Conservation (phyloP, 116 monocot genomes). For the Iris pallida region DNA sequence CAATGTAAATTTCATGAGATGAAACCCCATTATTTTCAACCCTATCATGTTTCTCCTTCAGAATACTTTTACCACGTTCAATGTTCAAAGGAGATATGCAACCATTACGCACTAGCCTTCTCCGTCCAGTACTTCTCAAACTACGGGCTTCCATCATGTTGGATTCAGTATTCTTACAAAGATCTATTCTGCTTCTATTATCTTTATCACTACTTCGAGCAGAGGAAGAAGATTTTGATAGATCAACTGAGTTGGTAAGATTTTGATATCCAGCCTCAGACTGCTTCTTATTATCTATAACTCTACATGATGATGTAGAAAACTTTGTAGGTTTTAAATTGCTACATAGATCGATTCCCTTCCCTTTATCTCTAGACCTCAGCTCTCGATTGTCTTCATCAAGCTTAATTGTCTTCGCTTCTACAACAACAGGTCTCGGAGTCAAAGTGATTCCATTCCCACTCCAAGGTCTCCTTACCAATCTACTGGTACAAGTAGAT, state of each 20-base stretch:
- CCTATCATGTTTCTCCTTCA: constrained; percentile 1
- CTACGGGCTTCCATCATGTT: neutral
- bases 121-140: constrained; percentile 4
- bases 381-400: neutral
- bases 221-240: constrained; percentile 2
- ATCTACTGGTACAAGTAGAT: too few relatives aligned
- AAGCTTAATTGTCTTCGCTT: neutral
- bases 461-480: neutral
- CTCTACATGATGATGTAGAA: constrained; percentile 14
- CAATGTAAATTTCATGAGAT: constrained; percentile 2
- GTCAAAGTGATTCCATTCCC: neutral
- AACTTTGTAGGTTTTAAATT: constrained; percentile 10
- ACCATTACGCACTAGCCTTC: constrained; percentile 18
- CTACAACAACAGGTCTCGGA: neutral
- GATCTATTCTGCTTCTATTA: constrained; percentile 10
- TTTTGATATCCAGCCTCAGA: constrained; percentile 4
- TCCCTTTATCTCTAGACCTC: constrained; percentile 19
- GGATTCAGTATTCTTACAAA: constrained; percentile 3
- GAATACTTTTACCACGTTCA: constrained; percentile 10
- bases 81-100: constrained; percentile 21
- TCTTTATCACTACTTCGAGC: constrained; percentile 1
- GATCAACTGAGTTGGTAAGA: neutral
- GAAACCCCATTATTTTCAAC: neutral
- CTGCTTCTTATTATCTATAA: neutral
- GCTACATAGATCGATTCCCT: constrained; percentile 9